Conservation (phyloP, 2,329 filamentous ascomycete genomes). For the Clarireedia monteithiana region DNA sequence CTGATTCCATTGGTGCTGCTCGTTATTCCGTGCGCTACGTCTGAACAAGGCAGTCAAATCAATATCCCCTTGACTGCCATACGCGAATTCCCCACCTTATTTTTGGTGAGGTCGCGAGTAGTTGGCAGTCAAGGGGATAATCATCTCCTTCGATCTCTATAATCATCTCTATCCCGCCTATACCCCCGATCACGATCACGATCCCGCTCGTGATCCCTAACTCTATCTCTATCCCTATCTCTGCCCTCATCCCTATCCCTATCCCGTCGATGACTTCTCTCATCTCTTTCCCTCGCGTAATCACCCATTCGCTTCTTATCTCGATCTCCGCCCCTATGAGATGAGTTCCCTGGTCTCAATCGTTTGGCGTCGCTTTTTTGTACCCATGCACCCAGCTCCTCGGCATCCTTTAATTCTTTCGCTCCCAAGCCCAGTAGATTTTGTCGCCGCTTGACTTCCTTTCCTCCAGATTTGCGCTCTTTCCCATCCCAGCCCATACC, state of each 20-base stretch:
- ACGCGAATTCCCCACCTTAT: too few species aligned
- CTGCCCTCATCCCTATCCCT: constrained; percentile 28
- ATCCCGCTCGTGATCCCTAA: constrained; percentile 9
- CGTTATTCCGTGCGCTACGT: constrained; percentile 4
- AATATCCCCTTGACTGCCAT: not conserved
- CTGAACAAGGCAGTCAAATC: not conserved
- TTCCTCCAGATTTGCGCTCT: constrained; percentile 50
- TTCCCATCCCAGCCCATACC: constrained; percentile 90
- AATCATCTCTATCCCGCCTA: constrained; percentile 22
- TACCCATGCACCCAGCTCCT: constrained; percentile 76
- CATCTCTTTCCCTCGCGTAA: constrained; percentile 35
- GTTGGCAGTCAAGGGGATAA: not conserved
- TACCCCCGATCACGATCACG: constrained; percentile 1
- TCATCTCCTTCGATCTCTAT: constrained; percentile 16
- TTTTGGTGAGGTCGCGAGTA: too few species aligned
- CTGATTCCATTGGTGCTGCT: not conserved
- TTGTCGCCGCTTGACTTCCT: constrained; percentile 61
- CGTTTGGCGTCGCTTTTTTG: constrained; percentile 54
- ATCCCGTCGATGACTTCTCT: constrained; percentile 30
- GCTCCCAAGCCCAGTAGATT: constrained; percentile 84
- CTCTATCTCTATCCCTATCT: constrained; percentile 24
- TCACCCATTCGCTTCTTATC: constrained; percentile 38
- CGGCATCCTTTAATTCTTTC: constrained; percentile 63
- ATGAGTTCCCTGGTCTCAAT: constrained; percentile 31
- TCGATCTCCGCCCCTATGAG: constrained; percentile 2